These are phyloP conservation scores for Phallus indusiatus DNA, from an alignment of 768 basidiomycete genomes.

Conservation along the genomic window DNA sequence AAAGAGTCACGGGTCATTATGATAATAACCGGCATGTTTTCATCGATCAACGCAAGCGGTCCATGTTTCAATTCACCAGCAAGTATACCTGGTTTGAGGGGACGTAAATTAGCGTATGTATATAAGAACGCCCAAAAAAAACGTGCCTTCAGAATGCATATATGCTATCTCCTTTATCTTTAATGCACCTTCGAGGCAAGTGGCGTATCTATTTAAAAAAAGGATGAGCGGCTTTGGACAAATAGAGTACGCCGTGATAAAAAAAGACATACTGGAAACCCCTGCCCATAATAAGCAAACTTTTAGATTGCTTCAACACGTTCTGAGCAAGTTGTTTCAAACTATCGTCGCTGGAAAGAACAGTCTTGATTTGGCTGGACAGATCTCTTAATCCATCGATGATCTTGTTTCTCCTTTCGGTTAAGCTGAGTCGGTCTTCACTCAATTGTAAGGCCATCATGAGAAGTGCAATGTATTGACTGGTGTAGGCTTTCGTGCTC, in stretches of 20 bases:
- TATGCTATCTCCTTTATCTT: conserved; percentile 99
- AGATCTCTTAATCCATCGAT: conserved; percentile 89
- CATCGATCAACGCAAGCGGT: conserved; percentile 93
- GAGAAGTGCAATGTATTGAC: conserved; percentile 94
- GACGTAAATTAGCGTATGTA: conserved; percentile 18
- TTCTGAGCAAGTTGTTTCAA: conserved; percentile 80
- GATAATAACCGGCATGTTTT: conserved; percentile 98
- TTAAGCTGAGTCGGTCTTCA: conserved; percentile 93
- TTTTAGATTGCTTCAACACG: conserved; percentile 68
- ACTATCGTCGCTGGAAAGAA: conserved; percentile 67
- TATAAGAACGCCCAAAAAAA: background rate
- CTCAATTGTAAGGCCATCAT: conserved; percentile 99
- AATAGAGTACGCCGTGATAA: background rate
- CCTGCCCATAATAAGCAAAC: conserved; percentile 91
- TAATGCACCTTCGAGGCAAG: conserved; percentile 94
- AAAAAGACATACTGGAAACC: conserved; percentile 73
- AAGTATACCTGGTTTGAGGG: conserved; percentile 84
- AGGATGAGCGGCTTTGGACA: background rate
- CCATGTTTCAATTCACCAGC: conserved; percentile 99
- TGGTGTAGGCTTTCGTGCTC: conserved; percentile 99
- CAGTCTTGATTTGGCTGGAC: conserved; percentile 78
- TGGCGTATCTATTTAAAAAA: conserved; percentile 56
- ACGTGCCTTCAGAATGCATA: conserved; percentile 35
- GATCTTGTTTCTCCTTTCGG: conserved; percentile 83
- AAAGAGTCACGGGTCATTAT: conserved; percentile 99